Evolutionary conservation across 2,329 filamentous ascomycete species (phyloP).

Genomic region (Arthrobotrys conoides): DNA sequence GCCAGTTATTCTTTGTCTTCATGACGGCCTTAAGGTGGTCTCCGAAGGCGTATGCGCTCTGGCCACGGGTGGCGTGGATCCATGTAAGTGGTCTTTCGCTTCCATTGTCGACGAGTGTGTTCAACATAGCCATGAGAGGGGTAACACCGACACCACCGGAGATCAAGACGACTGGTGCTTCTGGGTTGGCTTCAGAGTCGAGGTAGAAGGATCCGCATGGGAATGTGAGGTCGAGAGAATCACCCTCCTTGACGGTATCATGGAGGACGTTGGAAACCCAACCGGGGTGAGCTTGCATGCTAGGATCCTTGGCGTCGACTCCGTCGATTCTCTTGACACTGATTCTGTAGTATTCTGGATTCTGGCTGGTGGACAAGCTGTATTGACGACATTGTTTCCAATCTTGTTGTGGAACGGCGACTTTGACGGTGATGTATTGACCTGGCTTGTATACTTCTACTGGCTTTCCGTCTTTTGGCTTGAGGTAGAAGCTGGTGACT

Average conservation of each 20-base stretch:
- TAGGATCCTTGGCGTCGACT: constrained; percentile 65
- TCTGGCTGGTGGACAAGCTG: constrained; percentile 74
- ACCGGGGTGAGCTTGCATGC: constrained; percentile 67
- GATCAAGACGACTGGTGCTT: constrained; percentile 75
- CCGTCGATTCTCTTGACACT: constrained; percentile 77
- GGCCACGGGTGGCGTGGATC: constrained; percentile 74
- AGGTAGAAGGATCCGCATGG: constrained; percentile 75
- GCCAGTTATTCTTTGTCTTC: constrained; percentile 70
- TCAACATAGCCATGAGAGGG: constrained; percentile 77
- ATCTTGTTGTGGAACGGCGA: constrained; percentile 75
- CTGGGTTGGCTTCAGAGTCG: constrained; percentile 68
- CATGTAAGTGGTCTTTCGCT: constrained; percentile 72
- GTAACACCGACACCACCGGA: constrained; percentile 79
- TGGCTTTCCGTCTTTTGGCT: constrained; percentile 73
- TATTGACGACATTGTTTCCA: constrained; percentile 81
- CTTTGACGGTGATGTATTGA: constrained; percentile 79
- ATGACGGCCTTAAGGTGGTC: constrained; percentile 69
- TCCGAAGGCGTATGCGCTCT: constrained; percentile 72
- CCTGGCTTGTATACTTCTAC: constrained; percentile 78
- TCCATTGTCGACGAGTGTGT: constrained; percentile 68
- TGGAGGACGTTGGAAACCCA: constrained; percentile 73
- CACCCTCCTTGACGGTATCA: constrained; percentile 70
- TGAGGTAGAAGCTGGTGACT: constrained; percentile 80
- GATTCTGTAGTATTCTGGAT: constrained; percentile 77
- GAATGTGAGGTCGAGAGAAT: constrained; percentile 72